A percentile compares a stretch with the other conserved stretches of the same genome.
These are phyloP conservation scores for Pilasporangium apinafurcum DNA, from an alignment of 352 stramenopile genomes.

Conservation along the genomic window DNA sequence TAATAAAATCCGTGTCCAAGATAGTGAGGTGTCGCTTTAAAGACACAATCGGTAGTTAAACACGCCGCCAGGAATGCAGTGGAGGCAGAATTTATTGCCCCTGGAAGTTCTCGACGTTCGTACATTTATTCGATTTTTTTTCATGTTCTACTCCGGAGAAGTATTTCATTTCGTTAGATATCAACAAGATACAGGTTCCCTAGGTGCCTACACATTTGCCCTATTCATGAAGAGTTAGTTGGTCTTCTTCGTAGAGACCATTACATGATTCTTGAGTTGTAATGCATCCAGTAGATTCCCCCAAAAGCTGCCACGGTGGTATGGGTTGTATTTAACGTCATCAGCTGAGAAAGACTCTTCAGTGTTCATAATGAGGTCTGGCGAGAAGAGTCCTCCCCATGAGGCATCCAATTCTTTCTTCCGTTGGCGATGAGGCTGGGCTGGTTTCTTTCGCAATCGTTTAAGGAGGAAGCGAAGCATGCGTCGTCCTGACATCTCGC, in stretches of 20 bases:
- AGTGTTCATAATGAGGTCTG: conserved; percentile 68
- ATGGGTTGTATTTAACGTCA: conserved; percentile 79
- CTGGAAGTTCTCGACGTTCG: too few species aligned
- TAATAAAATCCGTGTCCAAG: conserved; percentile 10
- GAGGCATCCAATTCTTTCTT: conserved; percentile 64
- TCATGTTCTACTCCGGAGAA: conserved; percentile 2
- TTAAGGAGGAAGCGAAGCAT: conserved; percentile 49
- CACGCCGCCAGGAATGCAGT: conserved; percentile 11
- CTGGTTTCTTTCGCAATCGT: conserved; percentile 22
- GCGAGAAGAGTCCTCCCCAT: conserved; percentile 68
- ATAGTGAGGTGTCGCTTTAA: conserved; percentile 40
- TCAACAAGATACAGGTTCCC: conserved; percentile 4
- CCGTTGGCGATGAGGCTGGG: conserved; percentile 22
- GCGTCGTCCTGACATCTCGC: conserved; percentile 21
- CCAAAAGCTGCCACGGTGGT: conserved; percentile 53
- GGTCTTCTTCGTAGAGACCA: not conserved
- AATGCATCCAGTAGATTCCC: conserved; percentile 58
- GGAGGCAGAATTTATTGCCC: too few species aligned
- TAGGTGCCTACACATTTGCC: not conserved
- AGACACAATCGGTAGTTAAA: conserved; percentile 11
- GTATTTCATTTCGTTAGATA: conserved; percentile 3
- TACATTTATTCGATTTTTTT: conserved; percentile 3
- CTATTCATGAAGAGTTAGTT: not conserved
- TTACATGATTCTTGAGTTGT: conserved; percentile 15
- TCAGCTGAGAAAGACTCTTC: conserved; percentile 57